A percentile compares a stretch with the other conserved stretches of the same genome.
Conservation (phyloP, 2,329 filamentous ascomycete genomes). For the Fusarium sp. region DNA sequence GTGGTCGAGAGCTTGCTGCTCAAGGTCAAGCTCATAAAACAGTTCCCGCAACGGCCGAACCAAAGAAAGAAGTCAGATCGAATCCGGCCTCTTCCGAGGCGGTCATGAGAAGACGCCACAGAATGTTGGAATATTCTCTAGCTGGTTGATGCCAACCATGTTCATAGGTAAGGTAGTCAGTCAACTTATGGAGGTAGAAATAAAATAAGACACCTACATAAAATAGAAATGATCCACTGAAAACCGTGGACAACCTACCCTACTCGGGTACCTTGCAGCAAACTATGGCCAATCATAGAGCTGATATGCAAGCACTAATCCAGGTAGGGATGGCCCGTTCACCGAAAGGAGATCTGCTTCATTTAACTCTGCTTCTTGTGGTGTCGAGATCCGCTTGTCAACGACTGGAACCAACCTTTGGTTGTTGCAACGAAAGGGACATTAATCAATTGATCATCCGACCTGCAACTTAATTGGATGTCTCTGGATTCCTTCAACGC, state of each 20-base stretch:
- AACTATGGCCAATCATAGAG: constrained; percentile 29
- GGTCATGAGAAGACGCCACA: constrained; percentile 37
- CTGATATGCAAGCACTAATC: constrained; percentile 27
- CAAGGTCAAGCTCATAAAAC: constrained; percentile 20
- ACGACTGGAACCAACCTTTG: constrained; percentile 19
- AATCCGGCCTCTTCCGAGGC: constrained; percentile 22
- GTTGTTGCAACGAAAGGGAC: constrained; percentile 2
- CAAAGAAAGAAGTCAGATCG: constrained; percentile 23
- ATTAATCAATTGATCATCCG: constrained; percentile 17
- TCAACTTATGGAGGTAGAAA: not conserved
- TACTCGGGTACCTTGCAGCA: constrained; percentile 41
- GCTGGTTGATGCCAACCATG: constrained; percentile 1
- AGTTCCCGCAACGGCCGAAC: constrained; percentile 19
- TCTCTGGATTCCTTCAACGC: not conserved
- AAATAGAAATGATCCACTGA: constrained; percentile 23
- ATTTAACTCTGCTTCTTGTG: constrained; percentile 41
- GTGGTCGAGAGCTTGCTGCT: constrained; percentile 10
- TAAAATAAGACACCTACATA: not conserved
- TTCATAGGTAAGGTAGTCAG: not conserved
- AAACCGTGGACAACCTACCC: constrained; percentile 24
- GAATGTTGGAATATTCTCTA: constrained; percentile 21
- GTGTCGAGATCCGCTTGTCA: constrained; percentile 39
- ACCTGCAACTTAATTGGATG: constrained; percentile 28
- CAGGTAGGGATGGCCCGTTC: constrained; percentile 12
- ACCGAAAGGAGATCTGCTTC: constrained; percentile 43